Evolutionary conservation across 345 rosid genomes (phyloP).

Genomic region (Triadica sebifera): DNA sequence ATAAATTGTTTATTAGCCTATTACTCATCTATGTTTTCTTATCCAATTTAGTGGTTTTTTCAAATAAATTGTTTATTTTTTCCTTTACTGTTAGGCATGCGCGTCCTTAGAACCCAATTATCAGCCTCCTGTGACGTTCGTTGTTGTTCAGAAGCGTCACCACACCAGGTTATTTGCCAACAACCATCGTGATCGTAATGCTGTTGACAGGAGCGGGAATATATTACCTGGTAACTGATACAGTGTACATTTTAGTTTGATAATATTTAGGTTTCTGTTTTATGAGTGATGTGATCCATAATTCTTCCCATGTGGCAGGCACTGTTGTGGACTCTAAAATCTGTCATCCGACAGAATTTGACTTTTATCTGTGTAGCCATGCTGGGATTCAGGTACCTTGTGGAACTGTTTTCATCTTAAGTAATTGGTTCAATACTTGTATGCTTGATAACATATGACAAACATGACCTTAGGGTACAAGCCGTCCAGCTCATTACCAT

Average conservation of each 20-base stretch:
- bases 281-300: background rate
- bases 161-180: conserved; percentile 96
- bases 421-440: background rate
- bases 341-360: conserved; percentile 97
- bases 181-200: conserved; percentile 60
- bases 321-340: conserved; percentile 98
- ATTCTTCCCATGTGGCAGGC: conserved; percentile 36
- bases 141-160: conserved; percentile 98
- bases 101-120: conserved; percentile 94
- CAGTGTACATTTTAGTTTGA: background rate
- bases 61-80: background rate
- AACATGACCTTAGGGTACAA: conserved; percentile 62
- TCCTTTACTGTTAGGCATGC: conserved; percentile 59
- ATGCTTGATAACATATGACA: background rate
- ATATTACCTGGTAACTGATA: conserved; percentile 68
- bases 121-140: conserved; percentile 99
- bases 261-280: background rate
- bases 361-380: conserved; percentile 95
- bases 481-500: conserved; percentile 97
- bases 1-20: background rate
- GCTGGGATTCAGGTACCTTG: conserved; percentile 86
- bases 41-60: background rate
- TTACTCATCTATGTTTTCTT: background rate
- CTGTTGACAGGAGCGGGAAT: conserved; percentile 91
- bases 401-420: background rate